phyloP scores from a whole-genome alignment of 2,329 filamentous ascomycete species.

The Stylonectria norvegica region DNA sequence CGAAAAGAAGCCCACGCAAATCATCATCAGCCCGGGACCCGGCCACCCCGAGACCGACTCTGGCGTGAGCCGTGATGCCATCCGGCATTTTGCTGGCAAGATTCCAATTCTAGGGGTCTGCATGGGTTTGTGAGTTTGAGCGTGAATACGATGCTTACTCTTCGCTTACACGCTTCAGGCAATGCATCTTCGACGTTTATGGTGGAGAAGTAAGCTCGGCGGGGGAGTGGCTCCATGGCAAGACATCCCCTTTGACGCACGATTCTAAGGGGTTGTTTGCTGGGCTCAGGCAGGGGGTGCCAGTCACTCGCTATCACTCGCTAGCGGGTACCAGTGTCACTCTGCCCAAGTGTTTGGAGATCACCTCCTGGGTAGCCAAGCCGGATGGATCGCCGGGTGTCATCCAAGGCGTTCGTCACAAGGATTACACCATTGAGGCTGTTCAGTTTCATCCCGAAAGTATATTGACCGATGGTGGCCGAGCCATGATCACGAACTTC shows the following conservation, averaged over 20 bases:
- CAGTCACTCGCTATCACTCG: slow-evolving; percentile 94
- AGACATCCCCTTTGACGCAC: slow-evolving; percentile 87
- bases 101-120: slow-evolving; percentile 96
- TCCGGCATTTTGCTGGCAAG: slow-evolving; percentile 87
- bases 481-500: slow-evolving; percentile 90
- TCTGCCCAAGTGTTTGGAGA: slow-evolving; percentile 78
- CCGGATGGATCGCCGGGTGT: slow-evolving; percentile 76
- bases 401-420: slow-evolving; percentile 96
- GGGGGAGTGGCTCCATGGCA: slow-evolving; percentile 94
- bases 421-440: slow-evolving; percentile 84
- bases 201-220: slow-evolving; percentile 89
- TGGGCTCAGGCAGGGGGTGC: slow-evolving; percentile 73
- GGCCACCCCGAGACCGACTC: slow-evolving; percentile 90
- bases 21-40: slow-evolving; percentile 92
- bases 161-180: slow-evolving; percentile 44
- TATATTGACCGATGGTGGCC: slow-evolving; percentile 85
- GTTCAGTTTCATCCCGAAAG: slow-evolving; percentile 98
- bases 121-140: slow-evolving; percentile 77
- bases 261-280: slow-evolving; percentile 90
- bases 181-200: slow-evolving; percentile 94
- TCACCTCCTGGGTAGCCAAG: slow-evolving; percentile 83
- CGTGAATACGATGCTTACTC: no score
- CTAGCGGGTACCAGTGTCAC: slow-evolving; percentile 88
- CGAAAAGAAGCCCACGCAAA: slow-evolving; percentile 79
- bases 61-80: slow-evolving; percentile 88